Evolutionary conservation across 176 grass and related monocot genomes (phyloP).

Genomic region (Carex pumila): DNA sequence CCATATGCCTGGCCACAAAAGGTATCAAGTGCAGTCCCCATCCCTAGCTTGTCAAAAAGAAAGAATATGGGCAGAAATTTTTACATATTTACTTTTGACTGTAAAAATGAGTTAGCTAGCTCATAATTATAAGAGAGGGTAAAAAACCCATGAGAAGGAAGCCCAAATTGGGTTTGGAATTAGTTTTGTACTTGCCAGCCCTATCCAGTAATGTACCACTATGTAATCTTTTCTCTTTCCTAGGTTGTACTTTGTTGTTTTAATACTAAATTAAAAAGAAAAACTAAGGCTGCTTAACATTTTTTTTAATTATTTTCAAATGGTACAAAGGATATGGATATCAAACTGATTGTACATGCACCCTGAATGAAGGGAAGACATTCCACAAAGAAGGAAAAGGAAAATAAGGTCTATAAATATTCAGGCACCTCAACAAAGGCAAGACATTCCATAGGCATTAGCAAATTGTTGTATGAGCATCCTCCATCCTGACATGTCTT

Average conservation of each 20-base stretch:
- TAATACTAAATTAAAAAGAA: background rate
- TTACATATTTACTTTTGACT: background rate
- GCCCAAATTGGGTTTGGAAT: too few relatives aligned
- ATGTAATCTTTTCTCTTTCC: background rate
- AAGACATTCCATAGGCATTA: too few relatives aligned
- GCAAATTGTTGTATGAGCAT: too few relatives aligned
- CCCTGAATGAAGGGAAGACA: background rate
- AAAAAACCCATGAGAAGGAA: too few relatives aligned
- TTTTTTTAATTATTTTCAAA: background rate
- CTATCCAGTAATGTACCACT: background rate
- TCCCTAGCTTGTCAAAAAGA: constrained; percentile 51
- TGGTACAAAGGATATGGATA: background rate
- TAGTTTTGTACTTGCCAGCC: background rate
- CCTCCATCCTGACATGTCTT: background rate
- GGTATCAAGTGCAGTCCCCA: constrained; percentile 73
- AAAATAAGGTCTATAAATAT: background rate
- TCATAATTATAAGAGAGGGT: too few relatives aligned
- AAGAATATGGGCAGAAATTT: background rate
- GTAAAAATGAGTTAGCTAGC: background rate
- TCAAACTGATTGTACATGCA: background rate
- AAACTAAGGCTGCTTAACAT: background rate
- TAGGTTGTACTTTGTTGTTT: background rate
- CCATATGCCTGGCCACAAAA: constrained; percentile 73
- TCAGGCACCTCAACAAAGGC: too few relatives aligned
- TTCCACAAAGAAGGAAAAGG: background rate